phyloP scores from a whole-genome alignment of 495 filamentous ascomycete genomes.

The Patellaria atrata region DNA sequence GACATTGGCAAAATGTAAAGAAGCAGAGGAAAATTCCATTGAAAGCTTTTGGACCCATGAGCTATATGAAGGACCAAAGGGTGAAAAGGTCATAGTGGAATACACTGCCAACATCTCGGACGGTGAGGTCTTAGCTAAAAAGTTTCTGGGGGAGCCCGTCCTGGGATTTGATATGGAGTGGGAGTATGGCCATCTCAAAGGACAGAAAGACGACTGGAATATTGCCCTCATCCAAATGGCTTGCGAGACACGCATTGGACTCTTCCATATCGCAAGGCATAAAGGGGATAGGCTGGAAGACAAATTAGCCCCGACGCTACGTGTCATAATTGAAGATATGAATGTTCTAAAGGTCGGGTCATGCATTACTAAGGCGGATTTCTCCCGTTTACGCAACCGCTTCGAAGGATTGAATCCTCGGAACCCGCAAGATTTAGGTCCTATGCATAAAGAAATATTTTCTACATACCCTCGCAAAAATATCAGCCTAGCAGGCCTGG shows the following conservation, averaged over 20 bases:
- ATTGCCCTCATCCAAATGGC: conserved; percentile 71
- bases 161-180: conserved; percentile 65
- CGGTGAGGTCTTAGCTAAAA: conserved; percentile 38
- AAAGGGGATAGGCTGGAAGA: conserved; percentile 25
- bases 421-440: conserved; percentile 65
- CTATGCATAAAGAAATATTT: no score
- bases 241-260: conserved; percentile 57
- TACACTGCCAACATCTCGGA: conserved; percentile 56
- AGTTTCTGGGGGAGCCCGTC: conserved; percentile 15
- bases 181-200: conserved; percentile 41
- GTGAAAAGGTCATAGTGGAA: conserved; percentile 46
- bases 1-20: no score
- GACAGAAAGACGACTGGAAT: conserved; percentile 41
- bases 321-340: conserved; percentile 53
- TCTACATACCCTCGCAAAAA: conserved; percentile 60
- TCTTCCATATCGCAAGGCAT: conserved; percentile 59
- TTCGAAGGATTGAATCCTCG: conserved; percentile 46
- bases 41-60: conserved; percentile 44
- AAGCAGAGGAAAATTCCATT: no score
- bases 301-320: conserved; percentile 55
- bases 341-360: conserved; percentile 67
- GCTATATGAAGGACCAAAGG: conserved; percentile 40
- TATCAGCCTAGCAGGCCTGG: conserved; percentile 35
- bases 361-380: conserved; percentile 49
- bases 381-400: conserved; percentile 50